Evolutionary conservation across 805 yeast genomes (phyloP), one percentile per base, ranked within the genome.

Genomic region (Crinitomyces ghanaensis): DNA sequence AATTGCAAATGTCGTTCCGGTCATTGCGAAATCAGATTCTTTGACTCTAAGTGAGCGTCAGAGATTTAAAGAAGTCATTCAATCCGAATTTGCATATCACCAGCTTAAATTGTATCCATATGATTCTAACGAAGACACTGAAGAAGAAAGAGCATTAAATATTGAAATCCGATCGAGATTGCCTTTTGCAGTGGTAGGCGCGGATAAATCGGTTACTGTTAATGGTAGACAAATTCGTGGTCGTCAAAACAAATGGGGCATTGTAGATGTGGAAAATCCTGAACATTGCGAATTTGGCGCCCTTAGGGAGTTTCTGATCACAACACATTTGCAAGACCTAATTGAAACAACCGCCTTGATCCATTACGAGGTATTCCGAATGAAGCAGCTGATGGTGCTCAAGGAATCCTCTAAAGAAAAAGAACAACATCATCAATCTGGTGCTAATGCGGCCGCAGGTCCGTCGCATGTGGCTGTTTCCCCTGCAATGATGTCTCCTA

Each of bases 121-220:
- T 42, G 63, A 57, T 33, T 78, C 71, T 54, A 93, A 83, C 12
- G 56, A 53, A 41, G 55, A 59, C 40, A 59, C 56, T 35, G 63
- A 53, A 21, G 60, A 52, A 32, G 61, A 58, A 38, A 49, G 45
- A 32, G 39, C 39, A 37, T 40, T 47, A 33, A 55, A 55, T 39
- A 52, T 52, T 34, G 43, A 38, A 37, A 52, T 59, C 28, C 48
- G 50, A 31, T 34, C 43, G 13, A 43, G 55, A 46, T 48, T 86
- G 45, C 98, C 98, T 18, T 88, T 91, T 64, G 97, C 97, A 2
- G 74, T 88, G 24, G 84, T 86, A 37, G 98, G 97, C 28, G 78
- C 94, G 8, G 93, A 84, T 54, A 73, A 68, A 37, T 78, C 78
- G 47, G 71, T 82, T 42, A 70, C 73, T 35, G 66, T 80, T 34